Percentiles rank a stretch among this genome's conserved stretches.
Conservation (phyloP, 2,329 filamentous ascomycete genomes). For the Trichoderma sp. region DNA sequence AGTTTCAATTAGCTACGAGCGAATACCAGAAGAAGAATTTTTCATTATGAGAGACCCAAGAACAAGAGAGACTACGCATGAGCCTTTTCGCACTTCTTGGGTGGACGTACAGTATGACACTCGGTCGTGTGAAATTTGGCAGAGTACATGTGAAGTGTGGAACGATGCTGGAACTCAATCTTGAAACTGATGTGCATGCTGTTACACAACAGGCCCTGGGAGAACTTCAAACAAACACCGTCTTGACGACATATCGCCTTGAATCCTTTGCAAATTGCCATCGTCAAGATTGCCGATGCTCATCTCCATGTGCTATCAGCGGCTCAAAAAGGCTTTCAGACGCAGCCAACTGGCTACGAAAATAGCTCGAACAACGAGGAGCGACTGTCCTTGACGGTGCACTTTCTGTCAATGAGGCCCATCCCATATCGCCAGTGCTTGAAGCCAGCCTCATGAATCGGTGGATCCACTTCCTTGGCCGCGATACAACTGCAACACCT, state of each 20-base stretch:
- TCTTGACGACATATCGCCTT: neutral
- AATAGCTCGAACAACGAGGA: neutral
- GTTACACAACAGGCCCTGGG: neutral
- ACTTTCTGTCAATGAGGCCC: neutral
- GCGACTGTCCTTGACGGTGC: neutral
- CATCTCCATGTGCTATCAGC: neutral
- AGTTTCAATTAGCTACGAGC: neutral
- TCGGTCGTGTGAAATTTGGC: neutral
- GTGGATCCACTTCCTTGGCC: neutral
- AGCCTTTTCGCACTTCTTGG: neutral
- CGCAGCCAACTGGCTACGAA: neutral
- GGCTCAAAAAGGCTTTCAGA: neutral
- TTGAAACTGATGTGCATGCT: neutral
- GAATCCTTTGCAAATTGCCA: neutral
- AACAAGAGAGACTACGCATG: neutral
- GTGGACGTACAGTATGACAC: neutral
- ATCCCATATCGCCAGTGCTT: neutral
- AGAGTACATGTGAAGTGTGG: constrained; percentile 2
- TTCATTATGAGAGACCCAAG: neutral
- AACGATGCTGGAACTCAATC: neutral
- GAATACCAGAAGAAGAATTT: neutral
- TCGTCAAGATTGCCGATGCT: neutral
- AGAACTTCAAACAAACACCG: neutral
- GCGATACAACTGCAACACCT: neutral
- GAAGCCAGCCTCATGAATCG: neutral